A percentile compares a stretch with the other conserved stretches of the same genome.
Evolutionary conservation across 192 early-diverging fungal species (phyloP).

Genomic region (Haplosporangium gracile): DNA sequence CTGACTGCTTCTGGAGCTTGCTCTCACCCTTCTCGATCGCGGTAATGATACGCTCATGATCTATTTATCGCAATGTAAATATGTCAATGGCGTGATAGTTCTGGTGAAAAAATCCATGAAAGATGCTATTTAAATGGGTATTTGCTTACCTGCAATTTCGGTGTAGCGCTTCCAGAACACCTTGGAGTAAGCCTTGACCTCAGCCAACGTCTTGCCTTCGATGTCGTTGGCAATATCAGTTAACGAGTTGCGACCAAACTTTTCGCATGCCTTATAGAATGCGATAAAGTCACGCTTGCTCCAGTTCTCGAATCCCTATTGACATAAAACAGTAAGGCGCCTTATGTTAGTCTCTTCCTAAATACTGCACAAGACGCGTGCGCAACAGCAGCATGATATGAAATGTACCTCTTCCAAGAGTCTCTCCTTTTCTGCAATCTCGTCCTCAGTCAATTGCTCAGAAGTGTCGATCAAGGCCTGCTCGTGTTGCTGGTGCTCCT

Average conservation of each 20-base stretch:
- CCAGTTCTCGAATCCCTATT: slow-evolving; percentile 92
- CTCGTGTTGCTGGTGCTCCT: slow-evolving; percentile 78
- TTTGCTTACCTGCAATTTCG: slow-evolving; percentile 76
- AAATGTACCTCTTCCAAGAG: slow-evolving; percentile 39
- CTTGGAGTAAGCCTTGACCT: slow-evolving; percentile 86
- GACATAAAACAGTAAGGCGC: background rate
- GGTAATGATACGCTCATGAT: slow-evolving; percentile 87
- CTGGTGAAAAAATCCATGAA: too few relatives aligned
- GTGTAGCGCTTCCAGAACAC: slow-evolving; percentile 93
- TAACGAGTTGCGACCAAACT: slow-evolving; percentile 83
- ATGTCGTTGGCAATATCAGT: slow-evolving; percentile 85
- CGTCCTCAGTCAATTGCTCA: slow-evolving; percentile 92
- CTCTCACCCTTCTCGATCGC: slow-evolving; percentile 93
- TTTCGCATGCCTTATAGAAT: slow-evolving; percentile 89
- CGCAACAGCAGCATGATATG: background rate
- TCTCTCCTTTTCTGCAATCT: slow-evolving; percentile 81
- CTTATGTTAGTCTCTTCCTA: background rate
- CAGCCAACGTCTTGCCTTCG: slow-evolving; percentile 91
- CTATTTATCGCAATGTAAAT: slow-evolving; percentile 38
- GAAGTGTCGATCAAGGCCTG: slow-evolving; percentile 89
- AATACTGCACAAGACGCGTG: background rate
- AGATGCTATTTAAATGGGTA: background rate
- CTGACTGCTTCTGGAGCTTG: slow-evolving; percentile 80
- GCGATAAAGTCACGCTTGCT: slow-evolving; percentile 88
- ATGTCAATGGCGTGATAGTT: background rate